These are phyloP conservation scores for Salvia rosmarinus DNA, from an alignment of 257 asterid species.

Conservation along the genomic window DNA sequence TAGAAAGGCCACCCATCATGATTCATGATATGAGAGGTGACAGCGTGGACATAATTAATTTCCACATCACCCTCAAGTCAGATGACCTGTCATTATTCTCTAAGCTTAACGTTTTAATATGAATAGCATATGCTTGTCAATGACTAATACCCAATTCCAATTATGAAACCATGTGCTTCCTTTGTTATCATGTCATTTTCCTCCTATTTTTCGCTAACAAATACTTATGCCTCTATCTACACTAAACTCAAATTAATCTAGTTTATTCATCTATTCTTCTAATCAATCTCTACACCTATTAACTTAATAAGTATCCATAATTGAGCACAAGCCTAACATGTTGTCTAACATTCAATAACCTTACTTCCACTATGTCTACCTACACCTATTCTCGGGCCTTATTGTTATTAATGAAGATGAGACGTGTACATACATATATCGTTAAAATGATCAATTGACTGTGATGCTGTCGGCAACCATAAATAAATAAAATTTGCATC, in stretches of 20 bases:
- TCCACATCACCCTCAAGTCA: constrained; percentile 36
- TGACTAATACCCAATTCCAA: constrained; percentile 6
- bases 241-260: too few species aligned
- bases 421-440: neutral
- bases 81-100: constrained; percentile 34
- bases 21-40: neutral
- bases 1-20: constrained; percentile 14
- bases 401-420: neutral
- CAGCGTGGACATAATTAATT: constrained; percentile 31
- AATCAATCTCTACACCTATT: too few species aligned
- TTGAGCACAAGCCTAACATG: neutral
- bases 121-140: constrained; percentile 22
- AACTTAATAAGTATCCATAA: neutral
- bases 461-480: neutral
- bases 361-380: neutral
- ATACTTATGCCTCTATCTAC: neutral
- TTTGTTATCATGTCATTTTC: neutral
- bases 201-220: neutral
- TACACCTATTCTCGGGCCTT: neutral
- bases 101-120: neutral
- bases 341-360: neutral
- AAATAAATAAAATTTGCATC: too few species aligned
- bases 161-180: constrained; percentile 13
- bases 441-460: too few species aligned
- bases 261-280: neutral